Conservation (phyloP, 1,139 yeast genomes). For the Blastobotrys indianensis region DNA sequence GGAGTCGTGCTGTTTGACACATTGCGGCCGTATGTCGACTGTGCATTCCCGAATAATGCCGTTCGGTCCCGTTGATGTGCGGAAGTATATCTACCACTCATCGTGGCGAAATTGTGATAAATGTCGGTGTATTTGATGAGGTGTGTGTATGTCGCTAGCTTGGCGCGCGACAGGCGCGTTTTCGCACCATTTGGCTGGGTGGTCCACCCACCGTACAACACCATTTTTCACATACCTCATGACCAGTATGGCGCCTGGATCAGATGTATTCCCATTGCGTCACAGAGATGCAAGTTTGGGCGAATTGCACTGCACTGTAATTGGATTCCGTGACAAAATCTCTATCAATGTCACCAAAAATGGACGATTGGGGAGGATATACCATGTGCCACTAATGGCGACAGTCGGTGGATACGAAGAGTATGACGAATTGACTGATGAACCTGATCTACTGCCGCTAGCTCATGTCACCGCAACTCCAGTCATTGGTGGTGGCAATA, state of each 20-base stretch:
- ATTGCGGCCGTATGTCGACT: conserved; percentile 18
- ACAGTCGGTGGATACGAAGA: conserved; percentile 10
- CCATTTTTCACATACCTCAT: no score
- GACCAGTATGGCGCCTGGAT: no score
- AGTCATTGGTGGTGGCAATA: conserved; percentile 31
- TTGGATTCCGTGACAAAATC: conserved; percentile 33
- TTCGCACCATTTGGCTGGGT: no score
- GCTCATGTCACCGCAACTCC: conserved; percentile 34
- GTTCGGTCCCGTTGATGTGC: conserved; percentile 35
- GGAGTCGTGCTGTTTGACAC: conserved; percentile 7
- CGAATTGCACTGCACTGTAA: conserved; percentile 29
- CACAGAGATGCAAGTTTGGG: conserved; percentile 7
- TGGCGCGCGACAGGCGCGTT: no score
- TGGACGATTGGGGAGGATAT: conserved; percentile 31
- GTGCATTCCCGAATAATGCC: conserved; percentile 33
- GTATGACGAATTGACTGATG: conserved; percentile 11
- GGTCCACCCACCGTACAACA: no score
- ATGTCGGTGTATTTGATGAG: no score
- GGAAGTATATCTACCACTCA: conserved; percentile 24
- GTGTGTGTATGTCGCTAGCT: no score
- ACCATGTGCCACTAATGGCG: conserved; percentile 25
- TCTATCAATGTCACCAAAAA: conserved; percentile 31
- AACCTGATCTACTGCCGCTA: conserved; percentile 26
- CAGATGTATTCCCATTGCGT: conserved; percentile 5
- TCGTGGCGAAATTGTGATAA: conserved; percentile 8